Conservation (phyloP, 2,329 filamentous ascomycete species). For the Coniosporium tulheliwenetii region DNA sequence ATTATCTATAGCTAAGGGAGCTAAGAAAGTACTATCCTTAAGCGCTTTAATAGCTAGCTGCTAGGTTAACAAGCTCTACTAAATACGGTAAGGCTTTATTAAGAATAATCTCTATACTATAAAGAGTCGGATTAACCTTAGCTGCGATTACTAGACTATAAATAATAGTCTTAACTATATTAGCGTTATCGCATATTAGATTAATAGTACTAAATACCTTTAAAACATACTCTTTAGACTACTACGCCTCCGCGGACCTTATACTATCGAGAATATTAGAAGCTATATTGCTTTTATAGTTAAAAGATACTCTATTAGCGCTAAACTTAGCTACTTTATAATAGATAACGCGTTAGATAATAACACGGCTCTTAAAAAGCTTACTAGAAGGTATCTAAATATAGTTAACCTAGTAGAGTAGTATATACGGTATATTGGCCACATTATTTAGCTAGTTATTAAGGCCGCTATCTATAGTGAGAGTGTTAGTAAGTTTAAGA, state of each 20-base stretch:
- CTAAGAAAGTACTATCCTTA: too few relatives aligned
- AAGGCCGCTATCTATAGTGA: too few relatives aligned
- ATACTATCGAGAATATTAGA: background rate
- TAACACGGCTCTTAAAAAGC: background rate
- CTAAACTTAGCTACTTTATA: background rate
- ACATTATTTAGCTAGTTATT: background rate
- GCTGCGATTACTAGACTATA: too few relatives aligned
- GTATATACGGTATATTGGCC: background rate
- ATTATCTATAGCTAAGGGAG: too few relatives aligned
- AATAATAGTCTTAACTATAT: background rate
- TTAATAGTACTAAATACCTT: background rate
- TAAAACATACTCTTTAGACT: background rate
- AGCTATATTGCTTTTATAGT: background rate
- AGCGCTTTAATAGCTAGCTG: too few relatives aligned
- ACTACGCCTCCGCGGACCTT: too few relatives aligned
- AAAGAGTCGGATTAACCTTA: background rate
- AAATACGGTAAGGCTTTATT: too few relatives aligned
- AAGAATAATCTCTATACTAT: too few relatives aligned
- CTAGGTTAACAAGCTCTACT: too few relatives aligned
- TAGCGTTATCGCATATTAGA: background rate
- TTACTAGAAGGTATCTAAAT: background rate
- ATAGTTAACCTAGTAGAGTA: background rate
- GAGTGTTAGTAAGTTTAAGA: too few relatives aligned
- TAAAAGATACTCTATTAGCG: background rate
- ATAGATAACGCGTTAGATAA: too few relatives aligned